Base-by-base conservation (phyloP, 257 asterid genomes). In the Mitragyna speciosa region DNA sequence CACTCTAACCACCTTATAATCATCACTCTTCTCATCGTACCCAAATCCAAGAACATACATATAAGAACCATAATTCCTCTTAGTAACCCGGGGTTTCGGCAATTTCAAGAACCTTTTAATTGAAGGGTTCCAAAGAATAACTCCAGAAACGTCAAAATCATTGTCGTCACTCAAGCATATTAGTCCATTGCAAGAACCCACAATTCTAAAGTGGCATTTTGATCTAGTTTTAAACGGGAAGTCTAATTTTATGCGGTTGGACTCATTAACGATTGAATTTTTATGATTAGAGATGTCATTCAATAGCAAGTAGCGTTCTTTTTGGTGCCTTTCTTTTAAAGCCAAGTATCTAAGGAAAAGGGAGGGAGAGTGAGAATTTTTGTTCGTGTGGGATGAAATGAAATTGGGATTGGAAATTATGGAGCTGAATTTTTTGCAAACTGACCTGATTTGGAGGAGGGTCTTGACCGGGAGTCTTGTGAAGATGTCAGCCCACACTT, bases 1-100 rank as follows among this genome's bases (percentile, higher is more conserved):
- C 15, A 84, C 70, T 59, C 84, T 84, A 17, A 83, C 86, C 19
- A 86, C 80, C 84, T 87, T 85, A 82, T 79, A 79, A n/a, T 84
- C 89, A 77, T 76, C 45, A 20, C 24, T 84, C 20, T n/a, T 47
- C 3, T 5, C 67, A 74, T 86, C 88, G 48, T 75, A 84, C 33
- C 87, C 84, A 19, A 88, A 82, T 20, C 88, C 91, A 9, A 84
- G 75, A 14, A 56, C 83, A 43, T 56, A 43, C 80, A 72, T 61
- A 31, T 61, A 77, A 6, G 41, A 41, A 33, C 78, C 75, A 61
- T 76, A 33, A 24, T 22, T 31, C 39, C 76, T 71, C 19, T 10
- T 30, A 22, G 22, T 15, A 28, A 73, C 79, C 56, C 22, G 49
- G 26, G 79, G 66, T 12, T 22, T 72, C 5, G 79, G 85, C 52